These are phyloP conservation scores for Globisporangium cederbergense DNA, from an alignment of 352 stramenopile species.

Conservation along the genomic window DNA sequence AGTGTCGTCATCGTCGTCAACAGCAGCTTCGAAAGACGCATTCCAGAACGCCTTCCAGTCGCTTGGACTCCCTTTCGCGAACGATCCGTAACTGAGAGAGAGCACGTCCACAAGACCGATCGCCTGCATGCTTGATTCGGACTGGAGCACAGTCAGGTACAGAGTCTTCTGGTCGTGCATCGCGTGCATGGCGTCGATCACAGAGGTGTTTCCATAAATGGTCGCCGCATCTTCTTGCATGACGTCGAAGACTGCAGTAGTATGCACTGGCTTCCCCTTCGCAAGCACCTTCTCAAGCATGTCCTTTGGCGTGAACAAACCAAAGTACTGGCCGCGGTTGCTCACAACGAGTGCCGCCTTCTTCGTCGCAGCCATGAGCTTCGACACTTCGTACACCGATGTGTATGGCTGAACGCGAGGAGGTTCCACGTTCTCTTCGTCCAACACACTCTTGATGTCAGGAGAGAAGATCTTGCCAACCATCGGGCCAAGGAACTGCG, in stretches of 20 bases:
- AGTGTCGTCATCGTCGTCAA: conserved; percentile 72
- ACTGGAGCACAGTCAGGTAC: conserved; percentile 80
- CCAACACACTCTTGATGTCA: conserved; percentile 81
- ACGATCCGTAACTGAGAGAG: conserved; percentile 85
- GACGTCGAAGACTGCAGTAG: conserved; percentile 91
- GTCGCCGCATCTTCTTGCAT: conserved; percentile 78
- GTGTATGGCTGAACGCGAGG: conserved; percentile 84
- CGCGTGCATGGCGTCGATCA: conserved; percentile 86
- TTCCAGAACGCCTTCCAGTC: conserved; percentile 91
- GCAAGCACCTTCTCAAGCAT: conserved; percentile 96
- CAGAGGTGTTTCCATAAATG: conserved; percentile 61
- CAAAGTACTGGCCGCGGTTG: conserved; percentile 90
- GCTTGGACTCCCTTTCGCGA: conserved; percentile 82
- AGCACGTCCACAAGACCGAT: conserved; percentile 86
- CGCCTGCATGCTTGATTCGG: conserved; percentile 52
- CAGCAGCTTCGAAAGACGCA: conserved; percentile 72
- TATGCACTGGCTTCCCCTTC: conserved; percentile 89
- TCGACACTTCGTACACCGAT: conserved; percentile 91
- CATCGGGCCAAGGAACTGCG: conserved; percentile 76
- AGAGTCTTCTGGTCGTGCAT: conserved; percentile 89
- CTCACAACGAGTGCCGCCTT: conserved; percentile 95
- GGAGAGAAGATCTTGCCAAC: conserved; percentile 87
- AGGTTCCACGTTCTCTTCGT: conserved; percentile 72
- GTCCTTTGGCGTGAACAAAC: conserved; percentile 97
- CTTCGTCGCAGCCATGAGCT: conserved; percentile 91